A percentile compares a stretch with the other conserved stretches of the same genome.
Evolutionary conservation across 352 stramenopile genomes (phyloP).

Genomic region (Phytophthora lateralis): DNA sequence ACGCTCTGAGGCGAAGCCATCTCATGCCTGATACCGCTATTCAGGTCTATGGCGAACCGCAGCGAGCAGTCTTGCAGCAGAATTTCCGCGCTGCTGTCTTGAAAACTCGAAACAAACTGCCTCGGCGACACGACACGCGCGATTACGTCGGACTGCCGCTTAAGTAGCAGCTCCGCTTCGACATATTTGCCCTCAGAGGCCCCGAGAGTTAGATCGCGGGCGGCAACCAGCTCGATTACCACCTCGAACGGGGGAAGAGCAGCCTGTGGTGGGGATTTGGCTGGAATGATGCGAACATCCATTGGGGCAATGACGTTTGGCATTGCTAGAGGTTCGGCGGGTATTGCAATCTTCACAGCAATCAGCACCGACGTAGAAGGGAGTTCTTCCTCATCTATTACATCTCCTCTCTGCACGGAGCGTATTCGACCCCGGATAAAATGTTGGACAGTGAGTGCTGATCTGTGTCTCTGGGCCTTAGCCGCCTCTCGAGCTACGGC

Average conservation of each 20-base stretch:
- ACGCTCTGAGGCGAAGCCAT: slow-evolving; percentile 27
- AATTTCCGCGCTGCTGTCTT: slow-evolving; percentile 17
- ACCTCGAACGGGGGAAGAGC: slow-evolving; percentile 32
- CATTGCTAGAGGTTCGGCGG: neutral
- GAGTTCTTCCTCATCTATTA: slow-evolving; percentile 20
- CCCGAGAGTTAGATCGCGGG: slow-evolving; percentile 22
- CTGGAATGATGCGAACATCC: neutral
- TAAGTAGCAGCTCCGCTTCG: slow-evolving; percentile 22
- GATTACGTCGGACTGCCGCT: slow-evolving; percentile 19
- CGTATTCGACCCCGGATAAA: slow-evolving; percentile 4
- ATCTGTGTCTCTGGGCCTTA: slow-evolving; percentile 11
- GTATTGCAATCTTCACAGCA: slow-evolving; percentile 5
- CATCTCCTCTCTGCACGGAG: neutral
- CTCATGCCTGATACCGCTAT: slow-evolving; percentile 3
- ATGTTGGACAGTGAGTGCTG: slow-evolving; percentile 14
- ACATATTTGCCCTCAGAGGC: slow-evolving; percentile 15
- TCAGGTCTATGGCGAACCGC: slow-evolving; percentile 23
- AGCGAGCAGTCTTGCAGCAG: slow-evolving; percentile 17
- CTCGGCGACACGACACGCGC: slow-evolving; percentile 5
- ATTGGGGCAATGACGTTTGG: neutral
- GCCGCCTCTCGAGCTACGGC: slow-evolving; percentile 20
- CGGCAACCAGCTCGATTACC: slow-evolving; percentile 27
- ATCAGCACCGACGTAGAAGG: slow-evolving; percentile 33
- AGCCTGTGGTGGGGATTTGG: neutral
- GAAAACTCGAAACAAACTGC: slow-evolving; percentile 21